These are phyloP conservation scores for Erigeron philadelphicus DNA, from an alignment of 140 eudicot genomes.

Conservation along the genomic window DNA sequence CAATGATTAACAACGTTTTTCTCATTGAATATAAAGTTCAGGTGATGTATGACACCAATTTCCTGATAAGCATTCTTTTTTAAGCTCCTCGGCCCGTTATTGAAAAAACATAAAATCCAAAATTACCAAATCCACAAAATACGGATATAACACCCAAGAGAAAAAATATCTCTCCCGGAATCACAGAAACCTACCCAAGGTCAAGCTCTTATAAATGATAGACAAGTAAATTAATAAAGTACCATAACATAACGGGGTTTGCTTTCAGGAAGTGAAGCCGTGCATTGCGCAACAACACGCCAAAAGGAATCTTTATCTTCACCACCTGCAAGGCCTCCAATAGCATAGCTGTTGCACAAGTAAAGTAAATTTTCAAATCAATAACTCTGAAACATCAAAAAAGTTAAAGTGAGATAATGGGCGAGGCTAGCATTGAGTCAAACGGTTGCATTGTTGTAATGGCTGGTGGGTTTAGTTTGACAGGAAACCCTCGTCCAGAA, in stretches of 20 bases:
- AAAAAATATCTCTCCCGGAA: too few relatives aligned
- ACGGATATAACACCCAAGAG: not conserved
- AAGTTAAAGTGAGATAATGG: too few relatives aligned
- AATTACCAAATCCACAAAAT: too few relatives aligned
- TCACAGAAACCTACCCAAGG: not conserved
- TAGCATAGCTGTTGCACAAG: conserved; percentile 77
- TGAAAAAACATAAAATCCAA: too few relatives aligned
- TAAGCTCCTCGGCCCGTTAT: too few relatives aligned
- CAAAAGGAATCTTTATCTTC: conserved; percentile 97
- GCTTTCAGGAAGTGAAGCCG: conserved; percentile 87
- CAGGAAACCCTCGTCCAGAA: not conserved
- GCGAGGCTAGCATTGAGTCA: not conserved
- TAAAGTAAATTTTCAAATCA: conserved; percentile 9
- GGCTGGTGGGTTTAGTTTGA: not conserved
- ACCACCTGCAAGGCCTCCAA: conserved; percentile 98
- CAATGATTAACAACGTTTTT: too few relatives aligned
- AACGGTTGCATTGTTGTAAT: not conserved
- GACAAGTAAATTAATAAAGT: conserved; percentile 11
- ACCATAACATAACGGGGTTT: conserved; percentile 98
- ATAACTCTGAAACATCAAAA: not conserved
- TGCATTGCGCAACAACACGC: conserved; percentile 98
- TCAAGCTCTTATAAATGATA: not conserved
- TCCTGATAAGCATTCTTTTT: too few relatives aligned
- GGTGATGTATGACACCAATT: too few relatives aligned
- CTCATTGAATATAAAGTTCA: too few relatives aligned